phyloP scores from a whole-genome alignment of 305 asterid genomes.

The Salvia sclarea region DNA sequence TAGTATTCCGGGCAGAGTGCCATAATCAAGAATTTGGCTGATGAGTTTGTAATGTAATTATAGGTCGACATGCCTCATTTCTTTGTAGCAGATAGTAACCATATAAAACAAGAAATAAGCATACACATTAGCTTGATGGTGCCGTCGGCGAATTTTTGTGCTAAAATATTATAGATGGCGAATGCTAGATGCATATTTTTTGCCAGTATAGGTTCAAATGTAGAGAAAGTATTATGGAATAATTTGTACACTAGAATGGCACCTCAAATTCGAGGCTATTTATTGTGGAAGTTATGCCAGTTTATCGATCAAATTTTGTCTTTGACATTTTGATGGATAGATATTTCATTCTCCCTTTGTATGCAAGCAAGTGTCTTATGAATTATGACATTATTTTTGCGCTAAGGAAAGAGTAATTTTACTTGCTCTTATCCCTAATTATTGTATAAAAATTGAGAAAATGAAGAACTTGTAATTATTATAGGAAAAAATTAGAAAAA shows the following conservation, averaged over 20 bases:
- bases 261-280: too few species aligned
- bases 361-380: too few species aligned
- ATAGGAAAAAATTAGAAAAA: too few species aligned
- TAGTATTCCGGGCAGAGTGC: constrained; percentile 1
- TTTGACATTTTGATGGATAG: background rate
- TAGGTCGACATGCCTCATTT: constrained; percentile 7
- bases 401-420: too few species aligned
- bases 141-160: background rate
- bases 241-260: background rate
- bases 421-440: too few species aligned
- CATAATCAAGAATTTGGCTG: constrained; percentile 23
- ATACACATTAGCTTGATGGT: background rate
- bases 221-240: background rate
- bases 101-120: background rate
- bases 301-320: background rate
- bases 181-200: background rate
- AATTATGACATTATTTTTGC: too few species aligned
- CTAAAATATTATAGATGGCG: background rate
- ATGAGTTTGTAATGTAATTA: constrained; percentile 16
- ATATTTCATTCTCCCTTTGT: background rate
- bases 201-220: background rate
- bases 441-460: too few species aligned
- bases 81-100: background rate
- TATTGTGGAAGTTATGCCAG: too few species aligned
- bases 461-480: too few species aligned